These are phyloP conservation scores for Euphrasia arctica DNA, from an alignment of 305 asterid genomes.

Conservation along the genomic window DNA sequence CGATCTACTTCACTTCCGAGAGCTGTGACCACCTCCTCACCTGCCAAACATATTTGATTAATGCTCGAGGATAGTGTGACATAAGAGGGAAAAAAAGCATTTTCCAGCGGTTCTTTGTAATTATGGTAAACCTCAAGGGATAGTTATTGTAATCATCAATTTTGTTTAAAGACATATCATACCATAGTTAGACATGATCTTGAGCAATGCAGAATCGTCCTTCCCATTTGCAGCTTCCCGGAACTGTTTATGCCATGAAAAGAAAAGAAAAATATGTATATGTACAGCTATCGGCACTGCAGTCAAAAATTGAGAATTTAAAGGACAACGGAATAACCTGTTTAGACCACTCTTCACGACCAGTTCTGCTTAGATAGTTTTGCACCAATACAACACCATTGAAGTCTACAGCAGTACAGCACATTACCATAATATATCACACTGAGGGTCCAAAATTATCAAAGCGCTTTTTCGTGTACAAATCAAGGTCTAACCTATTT, in stretches of 20 bases:
- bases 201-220: constrained; percentile 67
- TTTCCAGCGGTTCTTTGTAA: neutral
- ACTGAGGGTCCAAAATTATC: neutral
- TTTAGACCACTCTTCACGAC: constrained; percentile 91
- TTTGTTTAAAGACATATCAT: constrained; percentile 23
- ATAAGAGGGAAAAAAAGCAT: neutral
- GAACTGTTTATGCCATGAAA: constrained; percentile 45
- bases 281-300: neutral
- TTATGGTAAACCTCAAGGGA: neutral
- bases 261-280: no score
- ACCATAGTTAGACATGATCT: constrained; percentile 88
- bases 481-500: constrained; percentile 62
- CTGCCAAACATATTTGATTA: constrained; percentile 33
- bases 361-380: constrained; percentile 75
- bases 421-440: constrained; percentile 10
- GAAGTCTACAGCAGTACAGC: constrained; percentile 80
- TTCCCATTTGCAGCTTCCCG: constrained; percentile 70
- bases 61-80: no score
- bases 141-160: neutral
- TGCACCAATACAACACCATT: constrained; percentile 94
- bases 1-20: constrained; percentile 96
- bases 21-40: constrained; percentile 98
- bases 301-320: neutral
- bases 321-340: constrained; percentile 46
- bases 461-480: constrained; percentile 17